Base-by-base conservation (phyloP, 768 basidiomycete species). In the Dioszegia crocea region DNA sequence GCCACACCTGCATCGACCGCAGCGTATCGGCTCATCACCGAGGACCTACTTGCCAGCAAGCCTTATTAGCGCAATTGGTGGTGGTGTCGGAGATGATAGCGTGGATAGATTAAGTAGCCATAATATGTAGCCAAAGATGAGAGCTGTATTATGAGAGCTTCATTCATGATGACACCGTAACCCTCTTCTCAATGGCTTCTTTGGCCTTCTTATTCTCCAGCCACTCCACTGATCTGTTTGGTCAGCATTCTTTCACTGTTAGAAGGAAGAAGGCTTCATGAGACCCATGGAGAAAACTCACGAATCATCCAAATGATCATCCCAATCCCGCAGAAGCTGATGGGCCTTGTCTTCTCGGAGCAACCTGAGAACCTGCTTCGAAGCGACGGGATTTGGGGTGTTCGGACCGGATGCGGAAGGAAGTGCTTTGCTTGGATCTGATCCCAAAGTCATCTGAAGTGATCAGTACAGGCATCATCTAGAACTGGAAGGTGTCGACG, bases 281-380 rank as follows among this genome's bases (percentile, higher is more conserved):
- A 30, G 10, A 1, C 57, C 30, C n/a, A 33, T 24, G 44, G 53
- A 21, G 27, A 21, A 14, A 17, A 71, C 69, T 41, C 50, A 71
- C 69, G 66, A 39, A 49, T 71, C 59, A 19, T 71, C 69, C 9
- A 68, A 23, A 51, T 71, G 66, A 45, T 68, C 66, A 46, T 71
- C 69, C 36, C 65, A 68, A 50, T 71, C 69, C 4, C 49, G 36
- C 40, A 71, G 11, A 12, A 57, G 23, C 21, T 45, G 24, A 64
- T 68, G 61, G 17, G 64, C 27, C 38, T 56, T 61, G 23, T 61
- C 52, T 11, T 59, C 55, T 26, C 62, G n/a, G 0, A 69, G 60
- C 36, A 53, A 21, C 44, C 29, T 47, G 26, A 44, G 43, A 1
- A 27, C 24, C 23, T 53, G 51, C 36, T 26, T 24, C 12, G 51